phyloP scores from a whole-genome alignment of 2,329 filamentous ascomycete genomes.

The Dactylonectria macrodidyma region DNA sequence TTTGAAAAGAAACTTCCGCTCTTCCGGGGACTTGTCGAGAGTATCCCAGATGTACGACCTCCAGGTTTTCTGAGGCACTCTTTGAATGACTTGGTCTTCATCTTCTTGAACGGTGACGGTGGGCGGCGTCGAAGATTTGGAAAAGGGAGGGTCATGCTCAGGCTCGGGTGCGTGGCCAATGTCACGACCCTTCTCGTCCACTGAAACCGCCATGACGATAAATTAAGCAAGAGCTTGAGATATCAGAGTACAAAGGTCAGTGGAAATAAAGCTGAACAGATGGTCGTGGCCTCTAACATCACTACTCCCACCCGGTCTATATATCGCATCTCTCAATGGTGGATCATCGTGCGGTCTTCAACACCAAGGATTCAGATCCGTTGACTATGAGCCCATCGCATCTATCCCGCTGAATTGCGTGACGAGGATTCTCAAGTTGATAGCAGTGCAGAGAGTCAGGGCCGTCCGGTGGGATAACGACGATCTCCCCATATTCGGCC shows the following conservation, averaged over 20 bases:
- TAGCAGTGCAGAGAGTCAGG: neutral
- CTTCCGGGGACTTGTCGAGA: conserved; percentile 58
- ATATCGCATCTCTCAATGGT: neutral
- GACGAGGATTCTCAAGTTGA: neutral
- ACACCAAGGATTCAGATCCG: neutral
- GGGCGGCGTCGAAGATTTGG: conserved; percentile 3
- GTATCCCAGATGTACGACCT: conserved; percentile 65
- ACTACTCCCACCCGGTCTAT: neutral
- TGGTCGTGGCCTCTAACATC: neutral
- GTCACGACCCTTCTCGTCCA: conserved; percentile 12
- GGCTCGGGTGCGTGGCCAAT: neutral
- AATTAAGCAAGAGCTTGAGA: neutral
- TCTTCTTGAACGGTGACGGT: neutral
- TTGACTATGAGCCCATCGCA: neutral
- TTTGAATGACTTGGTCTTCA: conserved; percentile 13
- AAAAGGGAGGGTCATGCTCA: neutral
- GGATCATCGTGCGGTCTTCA: neutral
- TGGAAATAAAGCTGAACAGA: neutral
- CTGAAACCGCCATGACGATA: conserved; percentile 1
- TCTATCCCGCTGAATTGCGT: conserved; percentile 27
- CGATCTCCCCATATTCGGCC: neutral
- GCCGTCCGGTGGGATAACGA: conserved; percentile 23
- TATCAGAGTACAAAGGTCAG: no score
- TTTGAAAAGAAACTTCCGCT: conserved; percentile 58
- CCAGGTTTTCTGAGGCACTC: conserved; percentile 49